Evolutionary conservation across 2,329 filamentous ascomycete species (phyloP), one percentile per base, ranked within the genome.

Genomic region (Diaporthe citriasiana): DNA sequence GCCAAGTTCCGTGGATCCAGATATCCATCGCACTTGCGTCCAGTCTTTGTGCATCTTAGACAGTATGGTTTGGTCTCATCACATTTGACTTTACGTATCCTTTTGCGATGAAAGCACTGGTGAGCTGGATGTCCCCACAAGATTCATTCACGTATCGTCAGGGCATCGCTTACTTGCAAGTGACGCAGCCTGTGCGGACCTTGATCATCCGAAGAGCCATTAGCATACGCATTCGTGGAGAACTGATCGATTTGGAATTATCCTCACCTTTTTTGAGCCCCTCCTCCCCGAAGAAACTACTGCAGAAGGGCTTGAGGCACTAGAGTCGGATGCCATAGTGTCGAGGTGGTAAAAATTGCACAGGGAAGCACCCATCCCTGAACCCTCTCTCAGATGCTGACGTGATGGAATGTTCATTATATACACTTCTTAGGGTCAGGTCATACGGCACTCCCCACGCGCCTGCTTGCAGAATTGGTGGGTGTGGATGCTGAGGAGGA

Each of bases 61-160:
- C 80, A 82, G 6, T 77, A 78, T 12, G 80, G 80, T 40, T 80
- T 80, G 35, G 76, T 77, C 71, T 82, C 80, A 69, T 79, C 80
- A 70, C 80, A 82, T 71, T 82, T 82, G 9, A 82, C 78, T 38
- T 80, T 78, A 25, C 80, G 79, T 47, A 81, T 78, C 56, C 80
- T 82, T 40, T n/a, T 50, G 30, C 40, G 38, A 33, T 53, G 40
- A 15, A 59, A 17, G 35, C 10, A n/a, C 56, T 47, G 22, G 56
- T 74, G 42, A 74, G 69, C 35, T 68, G 30, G n/a, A 25, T 19
- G 69, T 45, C 17, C 27, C 38, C n/a, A n/a, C n/a, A n/a, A n/a
- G n/a, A 15, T 40, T 4, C 22, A 42, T 27, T 15, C 51, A 55
- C 30, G 27, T 22, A 51, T 7, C n/a, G 45, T 17, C 33, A 47